Evolutionary conservation across 176 grass and related monocot genomes (phyloP).

Genomic region (Eleusine indica): DNA sequence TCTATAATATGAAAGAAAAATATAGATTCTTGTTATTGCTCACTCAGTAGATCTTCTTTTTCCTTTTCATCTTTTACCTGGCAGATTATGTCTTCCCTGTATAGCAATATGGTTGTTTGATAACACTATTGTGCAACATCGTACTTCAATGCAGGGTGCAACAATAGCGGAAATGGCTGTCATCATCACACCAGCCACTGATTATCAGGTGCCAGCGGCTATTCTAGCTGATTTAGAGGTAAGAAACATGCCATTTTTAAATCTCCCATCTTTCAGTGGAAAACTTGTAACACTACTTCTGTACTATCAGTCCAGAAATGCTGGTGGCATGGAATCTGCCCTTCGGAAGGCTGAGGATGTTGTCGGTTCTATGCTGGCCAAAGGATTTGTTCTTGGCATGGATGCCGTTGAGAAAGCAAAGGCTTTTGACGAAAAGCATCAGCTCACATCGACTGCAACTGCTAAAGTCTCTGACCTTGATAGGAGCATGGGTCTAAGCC

Average conservation of each 20-base stretch:
- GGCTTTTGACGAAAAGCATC: slow-evolving; percentile 70
- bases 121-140: background rate
- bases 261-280: background rate
- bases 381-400: slow-evolving; percentile 75
- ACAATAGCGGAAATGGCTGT: slow-evolving; percentile 86
- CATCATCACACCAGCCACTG: slow-evolving; percentile 62
- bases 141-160: slow-evolving; percentile 53
- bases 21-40: background rate
- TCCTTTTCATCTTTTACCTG: background rate
- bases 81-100: background rate
- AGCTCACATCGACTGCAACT: slow-evolving; percentile 66
- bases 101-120: background rate
- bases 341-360: slow-evolving; percentile 69
- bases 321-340: slow-evolving; percentile 54
- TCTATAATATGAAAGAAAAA: background rate
- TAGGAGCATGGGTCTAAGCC: slow-evolving; percentile 66
- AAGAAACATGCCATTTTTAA: slow-evolving; percentile 18
- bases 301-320: slow-evolving; percentile 46
- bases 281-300: slow-evolving; percentile 26
- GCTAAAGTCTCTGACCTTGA: slow-evolving; percentile 70
- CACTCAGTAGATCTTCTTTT: background rate
- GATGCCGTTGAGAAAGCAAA: slow-evolving; percentile 82
- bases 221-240: slow-evolving; percentile 56
- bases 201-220: slow-evolving; percentile 60
- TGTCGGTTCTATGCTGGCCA: slow-evolving; percentile 70